Evolutionary conservation across 306 rosid species (phyloP).

Genomic region (Quercus agrifolia): DNA sequence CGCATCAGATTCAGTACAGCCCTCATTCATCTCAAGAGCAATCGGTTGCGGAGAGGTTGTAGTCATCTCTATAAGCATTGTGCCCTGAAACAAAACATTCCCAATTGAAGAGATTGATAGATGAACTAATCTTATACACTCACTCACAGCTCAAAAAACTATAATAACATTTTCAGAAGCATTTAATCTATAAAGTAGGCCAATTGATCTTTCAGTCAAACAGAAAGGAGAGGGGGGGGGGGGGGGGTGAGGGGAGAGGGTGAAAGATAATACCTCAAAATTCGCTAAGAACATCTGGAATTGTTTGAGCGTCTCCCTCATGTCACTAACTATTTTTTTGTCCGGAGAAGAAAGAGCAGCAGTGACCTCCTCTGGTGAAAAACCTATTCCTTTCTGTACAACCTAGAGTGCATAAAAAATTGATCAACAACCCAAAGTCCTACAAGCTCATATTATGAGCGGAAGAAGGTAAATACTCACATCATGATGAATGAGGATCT

Average conservation of each 20-base stretch:
- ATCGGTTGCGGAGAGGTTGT: slow-evolving; percentile 46
- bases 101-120: slow-evolving; percentile 9
- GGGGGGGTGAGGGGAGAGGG: background rate
- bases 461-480: slow-evolving; percentile 44
- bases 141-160: background rate
- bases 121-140: slow-evolving; percentile 4
- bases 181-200: background rate
- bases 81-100: slow-evolving; percentile 52
- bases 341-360: slow-evolving; percentile 70
- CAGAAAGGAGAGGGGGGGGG: background rate
- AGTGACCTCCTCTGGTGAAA: slow-evolving; percentile 69
- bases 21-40: slow-evolving; percentile 74
- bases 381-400: slow-evolving; percentile 71
- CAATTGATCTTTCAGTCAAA: background rate
- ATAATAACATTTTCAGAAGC: slow-evolving; percentile 9
- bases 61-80: slow-evolving; percentile 66
- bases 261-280: slow-evolving; percentile 62
- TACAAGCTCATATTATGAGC: slow-evolving; percentile 6
- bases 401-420: slow-evolving; percentile 43
- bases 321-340: slow-evolving; percentile 34
- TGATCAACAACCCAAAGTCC: slow-evolving; percentile 6
- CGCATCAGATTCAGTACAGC: slow-evolving; percentile 71
- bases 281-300: slow-evolving; percentile 65
- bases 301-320: slow-evolving; percentile 61
- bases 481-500: slow-evolving; percentile 65